Evolutionary conservation across 31 red algal species (phyloP).

Genomic region (Asparagopsis taxiformis): DNA sequence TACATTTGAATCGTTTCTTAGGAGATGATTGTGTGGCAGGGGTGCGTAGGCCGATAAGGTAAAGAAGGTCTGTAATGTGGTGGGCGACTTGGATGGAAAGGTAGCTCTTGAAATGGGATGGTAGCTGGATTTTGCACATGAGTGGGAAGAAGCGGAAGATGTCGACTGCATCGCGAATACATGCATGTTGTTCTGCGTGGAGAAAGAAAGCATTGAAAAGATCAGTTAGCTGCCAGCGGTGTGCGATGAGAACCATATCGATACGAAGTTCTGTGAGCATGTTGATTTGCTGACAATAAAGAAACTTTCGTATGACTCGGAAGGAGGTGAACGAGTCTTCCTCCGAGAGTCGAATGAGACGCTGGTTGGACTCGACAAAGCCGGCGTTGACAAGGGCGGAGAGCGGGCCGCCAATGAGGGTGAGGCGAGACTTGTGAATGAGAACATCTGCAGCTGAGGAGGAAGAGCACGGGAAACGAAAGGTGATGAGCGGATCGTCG

Average conservation of each 20-base stretch:
- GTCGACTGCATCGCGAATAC: not conserved
- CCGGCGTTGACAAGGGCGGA: constrained; percentile 11
- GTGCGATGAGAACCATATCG: constrained; percentile 5
- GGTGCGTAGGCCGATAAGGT: no score
- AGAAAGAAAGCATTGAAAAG: constrained; percentile 29
- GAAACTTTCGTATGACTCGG: constrained; percentile 21
- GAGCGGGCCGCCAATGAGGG: constrained; percentile 1
- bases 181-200: not conserved
- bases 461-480: constrained; percentile 2
- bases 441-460: not conserved
- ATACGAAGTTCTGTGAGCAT: not conserved
- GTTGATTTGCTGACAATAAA: constrained; percentile 14
- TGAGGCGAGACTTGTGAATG: constrained; percentile 2
- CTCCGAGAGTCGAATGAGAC: not conserved
- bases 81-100: no score
- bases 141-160: constrained; percentile 15
- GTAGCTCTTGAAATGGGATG: constrained; percentile 10
- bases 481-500: constrained; percentile 12
- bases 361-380: not conserved
- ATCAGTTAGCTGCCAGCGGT: constrained; percentile 15
- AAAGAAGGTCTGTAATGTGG: no score
- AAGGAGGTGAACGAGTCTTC: constrained; percentile 3
- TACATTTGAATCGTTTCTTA: no score
- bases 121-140: not conserved
- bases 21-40: no score